Evolutionary conservation across 352 stramenopile genomes (phyloP), one percentile per base, ranked within the genome.

Genomic region (Pythium sukuiense): DNA sequence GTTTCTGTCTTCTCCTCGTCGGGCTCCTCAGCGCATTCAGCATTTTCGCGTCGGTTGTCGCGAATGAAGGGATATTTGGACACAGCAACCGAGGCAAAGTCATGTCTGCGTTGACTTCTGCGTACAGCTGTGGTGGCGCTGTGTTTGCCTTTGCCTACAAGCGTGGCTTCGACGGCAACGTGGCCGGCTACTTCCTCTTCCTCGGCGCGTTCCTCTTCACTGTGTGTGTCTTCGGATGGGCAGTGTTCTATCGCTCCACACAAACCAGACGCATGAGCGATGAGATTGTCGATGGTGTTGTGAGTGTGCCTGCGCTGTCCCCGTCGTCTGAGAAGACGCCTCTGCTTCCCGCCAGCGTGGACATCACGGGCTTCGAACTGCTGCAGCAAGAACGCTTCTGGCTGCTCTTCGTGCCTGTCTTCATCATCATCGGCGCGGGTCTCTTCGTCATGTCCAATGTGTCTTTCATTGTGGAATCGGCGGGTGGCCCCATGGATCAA

Each of bases 391-490:
- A 65, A 26, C 80, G 81, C 39, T 95, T 95, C 63, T 91, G 79
- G 80, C 73, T 93, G 63, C 77, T 95, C 13, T 93, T 95, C 54
- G 67, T 79, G 6, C 72, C 81, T 4, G 83, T 95, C 45, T 80
- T 95, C 57, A 85, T 95, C 59, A 62, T 85, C 30, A 81, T 95
- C 67, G 87, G 87, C 27, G 79, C 79, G 1, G 81, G 80, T 0
- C 55, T 93, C 9, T 81, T 93, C 55, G 75, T 95, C 50, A 92
- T 95, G 81, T 90, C 86, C 30, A 95, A 95, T 62, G 78, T 95
- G 5, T 80, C 85, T 6, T 95, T 95, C 67, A 89, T 95, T 54
- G 79, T 93, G 37, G 85, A 95, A 65, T 92, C 85, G 13, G 70
- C 89, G 16, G 71, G 73, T 16, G 85, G 83, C 0, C 71, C 74